These are phyloP conservation scores for Fraxinus quadrangulata DNA, from an alignment of 257 asterid genomes.

Conservation along the genomic window DNA sequence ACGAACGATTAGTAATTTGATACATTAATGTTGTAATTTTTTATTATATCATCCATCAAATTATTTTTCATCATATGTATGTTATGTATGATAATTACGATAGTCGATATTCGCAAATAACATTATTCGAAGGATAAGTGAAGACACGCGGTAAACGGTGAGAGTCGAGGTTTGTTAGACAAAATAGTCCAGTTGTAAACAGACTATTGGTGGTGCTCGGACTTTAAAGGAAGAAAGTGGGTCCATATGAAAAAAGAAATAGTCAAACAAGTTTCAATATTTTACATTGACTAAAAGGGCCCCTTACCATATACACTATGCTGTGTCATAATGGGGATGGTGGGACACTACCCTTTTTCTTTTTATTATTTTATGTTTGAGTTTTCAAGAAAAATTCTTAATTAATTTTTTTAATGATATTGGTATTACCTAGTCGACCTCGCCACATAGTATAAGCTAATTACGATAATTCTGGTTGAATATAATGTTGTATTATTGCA, in stretches of 20 bases:
- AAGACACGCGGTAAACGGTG: neutral
- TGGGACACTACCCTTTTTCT: neutral
- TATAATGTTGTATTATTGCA: conserved; percentile 21
- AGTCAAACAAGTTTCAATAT: conserved; percentile 48
- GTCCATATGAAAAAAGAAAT: conserved; percentile 30
- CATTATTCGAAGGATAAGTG: neutral
- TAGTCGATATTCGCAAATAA: no score
- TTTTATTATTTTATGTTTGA: neutral
- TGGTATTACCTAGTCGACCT: neutral
- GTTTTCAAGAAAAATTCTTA: neutral
- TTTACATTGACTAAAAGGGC: conserved; percentile 52
- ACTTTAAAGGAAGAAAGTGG: conserved; percentile 45
- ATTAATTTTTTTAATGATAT: no score
- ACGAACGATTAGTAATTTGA: no score
- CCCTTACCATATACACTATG: conserved; percentile 23
- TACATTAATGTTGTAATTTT: no score
- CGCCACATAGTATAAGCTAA: neutral
- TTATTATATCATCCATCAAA: no score
- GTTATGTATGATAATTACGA: no score
- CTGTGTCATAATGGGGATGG: neutral
- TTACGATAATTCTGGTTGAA: neutral
- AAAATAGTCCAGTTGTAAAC: conserved; percentile 35
- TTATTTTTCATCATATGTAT: no score
- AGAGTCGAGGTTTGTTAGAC: conserved; percentile 13
- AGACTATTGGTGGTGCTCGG: conserved; percentile 50